These are phyloP conservation scores for Inga leiocalycina DNA, from an alignment of 306 rosid species.

Conservation along the genomic window DNA sequence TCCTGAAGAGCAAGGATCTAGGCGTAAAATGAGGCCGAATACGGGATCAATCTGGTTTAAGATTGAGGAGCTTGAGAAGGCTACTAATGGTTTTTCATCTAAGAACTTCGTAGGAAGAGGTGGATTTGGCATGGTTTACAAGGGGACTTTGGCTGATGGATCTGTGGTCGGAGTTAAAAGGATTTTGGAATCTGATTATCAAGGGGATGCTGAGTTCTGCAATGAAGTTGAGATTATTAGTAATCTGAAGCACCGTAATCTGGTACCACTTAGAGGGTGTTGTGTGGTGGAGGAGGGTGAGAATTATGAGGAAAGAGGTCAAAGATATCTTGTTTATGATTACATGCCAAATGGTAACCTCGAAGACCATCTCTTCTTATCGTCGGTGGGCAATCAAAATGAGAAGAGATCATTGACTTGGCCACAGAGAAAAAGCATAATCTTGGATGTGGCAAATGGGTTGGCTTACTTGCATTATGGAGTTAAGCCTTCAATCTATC, in stretches of 20 bases:
- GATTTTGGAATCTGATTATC: constrained; percentile 80
- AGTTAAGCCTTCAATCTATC: constrained; percentile 88
- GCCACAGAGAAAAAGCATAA: constrained; percentile 86
- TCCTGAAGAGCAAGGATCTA: constrained; percentile 67
- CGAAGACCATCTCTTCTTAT: constrained; percentile 65
- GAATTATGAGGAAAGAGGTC: constrained; percentile 49
- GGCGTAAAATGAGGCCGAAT: constrained; percentile 76
- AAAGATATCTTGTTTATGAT: constrained; percentile 83
- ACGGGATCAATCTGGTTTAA: constrained; percentile 92
- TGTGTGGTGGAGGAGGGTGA: constrained; percentile 72
- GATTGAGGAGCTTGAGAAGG: constrained; percentile 85
- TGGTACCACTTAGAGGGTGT: constrained; percentile 91
- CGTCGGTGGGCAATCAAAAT: constrained; percentile 33
- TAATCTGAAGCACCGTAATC: constrained; percentile 86
- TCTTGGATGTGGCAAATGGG: constrained; percentile 93
- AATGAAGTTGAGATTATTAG: constrained; percentile 97
- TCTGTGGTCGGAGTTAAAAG: constrained; percentile 81
- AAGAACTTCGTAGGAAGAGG: constrained; percentile 90
- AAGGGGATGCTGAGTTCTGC: constrained; percentile 84
- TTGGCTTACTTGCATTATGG: constrained; percentile 93
- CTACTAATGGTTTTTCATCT: constrained; percentile 71
- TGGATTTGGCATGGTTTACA: constrained; percentile 87
- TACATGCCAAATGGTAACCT: constrained; percentile 96
- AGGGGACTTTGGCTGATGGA: constrained; percentile 75
- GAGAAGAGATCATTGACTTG: constrained; percentile 65